Base-by-base conservation (phyloP, 1,284 basidiomycete genomes). In the Stereum hirsutum region DNA sequence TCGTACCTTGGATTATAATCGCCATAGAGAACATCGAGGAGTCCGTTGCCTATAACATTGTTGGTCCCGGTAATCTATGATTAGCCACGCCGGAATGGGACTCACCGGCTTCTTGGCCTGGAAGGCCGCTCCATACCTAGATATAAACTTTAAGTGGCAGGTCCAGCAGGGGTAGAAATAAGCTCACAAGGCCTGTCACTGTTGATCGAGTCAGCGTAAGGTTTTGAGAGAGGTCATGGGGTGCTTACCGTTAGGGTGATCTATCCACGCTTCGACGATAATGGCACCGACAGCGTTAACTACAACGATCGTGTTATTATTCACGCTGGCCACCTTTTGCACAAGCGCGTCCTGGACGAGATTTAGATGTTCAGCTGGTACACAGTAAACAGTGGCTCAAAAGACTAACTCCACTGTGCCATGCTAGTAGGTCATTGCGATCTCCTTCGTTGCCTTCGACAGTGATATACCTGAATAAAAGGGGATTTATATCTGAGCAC, bases 201-300 rank as follows among this genome's bases (percentile, higher is more conserved):
- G n/a, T n/a, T n/a, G n/a, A n/a, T n/a, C n/a, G n/a, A n/a, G 23
- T 27, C 7, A 40, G 32, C 10, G 41, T 14, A 17, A 11, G 14
- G 33, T 27, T 12, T 46, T 21, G 43, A 28, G 23, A 6, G 17
- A 24, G 31, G n/a, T 8, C 4, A 34, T n/a, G n/a, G n/a, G n/a
- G 6, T n/a, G 32, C 74, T 64, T 48, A 81, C 69, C 68, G 53
- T 81, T 81, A 4, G 63, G 60, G 49, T 78, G 61, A 17, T 78
- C 69, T 38, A 84, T 77, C 82, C 82, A 86, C 7, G 67, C 54
- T 55, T 86, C 81, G 54, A 84, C 66, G 23, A 72, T 65, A 23
- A 86, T 73, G 0, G 81, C 75, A 0, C 83, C 83, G 39, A 83
- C 81, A n/a, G 72, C 73, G 56, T 89, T 80, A 7, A 88, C 71